Base-by-base conservation (phyloP, 2,329 filamentous ascomycete genomes). In the Sclerotinia sclerotiorum region DNA sequence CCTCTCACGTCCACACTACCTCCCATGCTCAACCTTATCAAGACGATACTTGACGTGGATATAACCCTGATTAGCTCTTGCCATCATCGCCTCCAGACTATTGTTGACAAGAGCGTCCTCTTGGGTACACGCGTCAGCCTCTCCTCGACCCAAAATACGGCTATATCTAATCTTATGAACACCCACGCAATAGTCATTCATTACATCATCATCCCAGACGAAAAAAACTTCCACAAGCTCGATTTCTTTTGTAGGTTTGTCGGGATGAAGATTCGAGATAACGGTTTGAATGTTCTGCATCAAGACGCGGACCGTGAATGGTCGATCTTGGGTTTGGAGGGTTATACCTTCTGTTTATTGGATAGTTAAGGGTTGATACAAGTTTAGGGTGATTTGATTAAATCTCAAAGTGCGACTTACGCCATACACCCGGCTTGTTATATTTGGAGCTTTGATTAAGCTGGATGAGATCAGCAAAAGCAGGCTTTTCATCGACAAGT, bases 41-140 rank as follows among this genome's bases (percentile, higher is more conserved):
- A 56, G 54, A 56, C 19, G 29, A 56, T 56, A 56, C 29, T n/a
- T 56, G 54, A 39, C 54, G 39, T 56, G n/a, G 10, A 56, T 56
- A 11, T 56, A 35, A n/a, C 11, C 32, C 5, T 15, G 29, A 6
- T 6, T n/a, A n/a, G n/a, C 29, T n/a, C 54, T n/a, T 21, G 17
- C 54, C 54, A 56, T 56, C 29, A 56, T 56, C 21, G 29, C 19
- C 4, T 56, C 32, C 32, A 56, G 32, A 35, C 21, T 56, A 56
- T 56, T 21, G 32, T 19, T 39, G 54, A 56, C 54, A 56, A 56
- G 32, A n/a, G 29, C 21, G 32, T 56, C 27, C 32, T 56, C 54
- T 21, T 13, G 54, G 15, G 5, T 8, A n/a, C 11, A 21, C 29
- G n/a, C 54, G 39, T 39, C 54, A 39, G 19, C 19, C 21, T 35